Evolutionary conservation across 495 filamentous ascomycete species (phyloP), one percentile per base, ranked within the genome.

Genomic region (Neurospora sp.): DNA sequence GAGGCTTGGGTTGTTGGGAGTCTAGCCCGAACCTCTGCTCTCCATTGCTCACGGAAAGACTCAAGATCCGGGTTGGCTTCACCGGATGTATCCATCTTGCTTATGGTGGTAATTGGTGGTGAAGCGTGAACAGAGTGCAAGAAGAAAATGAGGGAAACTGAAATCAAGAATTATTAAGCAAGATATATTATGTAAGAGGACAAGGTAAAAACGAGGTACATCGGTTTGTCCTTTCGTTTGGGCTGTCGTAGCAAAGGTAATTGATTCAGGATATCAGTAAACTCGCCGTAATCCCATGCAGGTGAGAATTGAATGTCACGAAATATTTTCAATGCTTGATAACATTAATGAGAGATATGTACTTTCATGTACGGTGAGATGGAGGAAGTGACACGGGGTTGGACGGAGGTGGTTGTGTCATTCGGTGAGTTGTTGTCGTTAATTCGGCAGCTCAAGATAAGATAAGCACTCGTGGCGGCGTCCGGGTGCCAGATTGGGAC

Each of bases 31-130:
- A 83, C 77, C 46, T 83, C 82, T n/a, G 82, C 79, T 20, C 72
- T 77, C 82, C 82, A 83, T 76, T 82, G 78, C 35, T 79, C 78
- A 2, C 82, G 79, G 73, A 83, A 83, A 10, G 80, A 82, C 72
- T 83, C 80, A 39, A 83, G 80, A 37, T 83, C 82, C 0, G 80
- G 79, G 59, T 80, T 82, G 31, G 78, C 70, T 10, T 77, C 78
- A 10, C 16, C 44, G 5, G 72, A 48, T 3, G 39, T 31, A 66
- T 70, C 72, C 80, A 82, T 82, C 10, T 72, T 73, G 70, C 40
- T 12, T 1, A 18, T 39, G 70, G 37, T 69, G 3, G 12, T 31
- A 9, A 69, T 5, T 14, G 16, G 72, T 23, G 70, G 40, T 38
- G 9, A 39, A 18, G 12, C 5, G 35, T 14, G 20, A 74, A 20